Evolutionary conservation across 495 filamentous ascomycete genomes (phyloP), one percentile per base, ranked within the genome.

Genomic region (Filosporella fistucella): DNA sequence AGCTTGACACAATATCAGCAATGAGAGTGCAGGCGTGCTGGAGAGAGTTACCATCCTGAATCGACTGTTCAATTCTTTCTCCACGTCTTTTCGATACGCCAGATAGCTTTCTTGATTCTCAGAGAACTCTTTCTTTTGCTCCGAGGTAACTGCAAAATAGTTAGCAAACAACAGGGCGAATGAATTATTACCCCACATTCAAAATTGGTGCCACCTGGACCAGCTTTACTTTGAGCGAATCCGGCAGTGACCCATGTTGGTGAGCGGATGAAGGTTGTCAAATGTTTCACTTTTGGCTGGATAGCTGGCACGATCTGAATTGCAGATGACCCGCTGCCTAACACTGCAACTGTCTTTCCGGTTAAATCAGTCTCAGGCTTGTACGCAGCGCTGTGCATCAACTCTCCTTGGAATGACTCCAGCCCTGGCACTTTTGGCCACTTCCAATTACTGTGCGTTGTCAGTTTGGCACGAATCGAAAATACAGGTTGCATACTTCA

Each of bases 221-320:
- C 47, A 5, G 47, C 42, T 26, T 38, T 29, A 10, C 50, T 26
- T n/a, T 65, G 64, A 48, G 60, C 66, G 38, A 70, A 72, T 4
- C 68, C 65, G 22, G 76, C 68, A 1, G 80, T 74, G 14, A 88
- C 76, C 84, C 83, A 88, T 2, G 81, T 84, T 18, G 67, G 72
- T 49, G 76, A 78, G 12, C 84, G 74, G 5, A 75, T 78, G 42
- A 82, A 87, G 63, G 82, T 74, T 51, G 81, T 77, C 30, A 75
- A 64, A 13, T 71, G 66, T 10, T 60, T 49, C 11, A 79, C 78
- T 9, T 63, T 55, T 11, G 74, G 71, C 43, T 81, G 68, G 22
- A 52, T 30, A 10, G 20, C 11, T 22, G 49, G n/a, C n/a, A 51
- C 70, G 17, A 85, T 69, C 49, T 86, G 81, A 23, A 69, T 77